Percentiles rank a stretch among this genome's conserved stretches.
Conservation (phyloP, 106 monocot species). For the Acanthochlamys bracteata region DNA sequence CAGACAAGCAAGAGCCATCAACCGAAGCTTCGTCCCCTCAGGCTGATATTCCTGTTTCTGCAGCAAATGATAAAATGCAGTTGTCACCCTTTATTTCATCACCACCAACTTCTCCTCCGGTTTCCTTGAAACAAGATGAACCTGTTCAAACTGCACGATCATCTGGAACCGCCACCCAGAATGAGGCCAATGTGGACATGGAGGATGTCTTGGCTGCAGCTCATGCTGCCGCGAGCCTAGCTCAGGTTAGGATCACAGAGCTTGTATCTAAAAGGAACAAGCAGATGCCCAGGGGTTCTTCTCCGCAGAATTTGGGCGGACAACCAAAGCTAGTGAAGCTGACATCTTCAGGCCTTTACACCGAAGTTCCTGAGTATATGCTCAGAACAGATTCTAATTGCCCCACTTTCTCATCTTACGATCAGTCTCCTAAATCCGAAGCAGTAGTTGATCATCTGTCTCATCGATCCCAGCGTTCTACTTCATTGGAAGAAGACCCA, state of each 20-base stretch:
- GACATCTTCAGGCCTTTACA: slow-evolving; percentile 11
- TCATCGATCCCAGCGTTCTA: slow-evolving; percentile 38
- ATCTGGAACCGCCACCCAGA: background rate
- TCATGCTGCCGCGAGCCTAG: slow-evolving; percentile 79
- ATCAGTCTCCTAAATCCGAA: slow-evolving; percentile 12
- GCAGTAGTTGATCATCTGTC: background rate
- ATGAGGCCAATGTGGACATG: slow-evolving; percentile 40
- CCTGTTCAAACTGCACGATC: background rate
- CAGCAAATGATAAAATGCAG: slow-evolving; percentile 31
- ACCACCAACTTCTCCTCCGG: slow-evolving; percentile 14
- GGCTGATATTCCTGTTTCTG: background rate
- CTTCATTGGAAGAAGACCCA: slow-evolving; percentile 80
- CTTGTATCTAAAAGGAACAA: slow-evolving; percentile 31
- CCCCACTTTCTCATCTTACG: background rate
- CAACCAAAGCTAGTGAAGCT: slow-evolving; percentile 33
- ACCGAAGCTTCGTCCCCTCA: slow-evolving; percentile 1
- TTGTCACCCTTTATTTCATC: slow-evolving; percentile 55
- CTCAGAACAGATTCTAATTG: background rate
- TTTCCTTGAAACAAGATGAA: slow-evolving; percentile 13
- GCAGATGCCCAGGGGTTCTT: background rate
- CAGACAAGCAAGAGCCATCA: slow-evolving; percentile 7
- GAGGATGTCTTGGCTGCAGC: slow-evolving; percentile 86
- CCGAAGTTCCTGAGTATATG: background rate
- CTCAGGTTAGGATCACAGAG: slow-evolving; percentile 64
- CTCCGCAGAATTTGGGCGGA: background rate